Base-by-base conservation (phyloP, 2,329 filamentous ascomycete species). In the Pseudogymnoascus pannorum region DNA sequence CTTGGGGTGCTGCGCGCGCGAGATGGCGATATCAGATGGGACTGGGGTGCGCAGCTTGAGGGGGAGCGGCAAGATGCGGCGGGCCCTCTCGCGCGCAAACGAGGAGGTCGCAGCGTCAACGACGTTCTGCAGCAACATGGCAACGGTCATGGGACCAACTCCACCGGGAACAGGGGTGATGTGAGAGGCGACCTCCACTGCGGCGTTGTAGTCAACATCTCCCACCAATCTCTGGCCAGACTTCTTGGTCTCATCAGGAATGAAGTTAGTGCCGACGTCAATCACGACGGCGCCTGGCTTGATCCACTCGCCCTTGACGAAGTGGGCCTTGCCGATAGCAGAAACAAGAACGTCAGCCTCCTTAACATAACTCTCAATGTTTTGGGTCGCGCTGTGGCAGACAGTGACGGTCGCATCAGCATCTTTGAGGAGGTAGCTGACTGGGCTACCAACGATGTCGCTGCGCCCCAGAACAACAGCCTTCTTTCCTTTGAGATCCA, bases 121-220 rank as follows among this genome's bases (percentile, higher is more conserved):
- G 7, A 97, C 92, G 72, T 99, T 99, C 75, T 96, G 90, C 69
- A 99, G 79, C 57, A 99, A 81, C 94, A 99, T 99, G 63, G 94
- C 94, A 65, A 99, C 92, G 2, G 94, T 99, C 94, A 99, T 99
- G 58, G 94, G 94, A 0, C 94, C 94, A 63, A 99, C 94, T 74
- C 94, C 94, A 62, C 94, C 94, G 1, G 94, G 94, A 2, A 99
- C 94, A 1, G 94, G 94, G 2, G 94, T 99, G 71, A 99, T 97
- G 70, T 89, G 84, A 2, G 92, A 96, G 18, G 92, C 94, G 42
- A 97, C 89, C 72, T 95, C 81, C 14, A 82, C 82, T 14, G 93
- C 93, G 44, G 89, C 86, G 59, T 92, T 91, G 69, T 87, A 97
- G 70, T 99, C 92, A 42, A 99, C 94, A 73, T 99, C 94, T 63